A percentile compares a stretch with the other conserved stretches of the same genome.
Conservation (phyloP, 2,329 filamentous ascomycete genomes). For the Calycina herbarum region DNA sequence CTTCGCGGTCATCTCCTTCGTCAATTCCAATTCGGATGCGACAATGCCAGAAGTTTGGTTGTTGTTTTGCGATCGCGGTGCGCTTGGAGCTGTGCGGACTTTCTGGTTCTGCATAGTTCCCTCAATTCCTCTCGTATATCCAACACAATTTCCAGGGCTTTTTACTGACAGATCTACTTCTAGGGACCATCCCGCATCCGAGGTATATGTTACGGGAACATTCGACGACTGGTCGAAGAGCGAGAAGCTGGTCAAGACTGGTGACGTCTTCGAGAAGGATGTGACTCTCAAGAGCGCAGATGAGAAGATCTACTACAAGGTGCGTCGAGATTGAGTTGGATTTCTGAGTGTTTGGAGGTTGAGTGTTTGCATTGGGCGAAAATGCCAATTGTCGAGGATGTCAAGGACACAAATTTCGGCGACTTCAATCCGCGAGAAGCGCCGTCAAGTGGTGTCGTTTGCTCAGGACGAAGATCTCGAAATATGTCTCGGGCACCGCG, state of each 20-base stretch:
- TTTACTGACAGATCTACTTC: constrained; percentile 28
- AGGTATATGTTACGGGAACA: constrained; percentile 91
- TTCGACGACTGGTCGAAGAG: constrained; percentile 94
- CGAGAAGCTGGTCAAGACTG: constrained; percentile 76
- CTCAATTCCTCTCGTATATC: neutral
- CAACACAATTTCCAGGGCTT: constrained; percentile 1
- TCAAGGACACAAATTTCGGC: neutral
- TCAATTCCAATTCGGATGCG: neutral
- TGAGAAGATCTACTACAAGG: constrained; percentile 92
- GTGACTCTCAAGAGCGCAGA: constrained; percentile 67
- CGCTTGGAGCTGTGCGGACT: neutral
- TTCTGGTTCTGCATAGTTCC: neutral
- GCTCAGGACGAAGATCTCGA: neutral
- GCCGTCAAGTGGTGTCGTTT: constrained; percentile 12
- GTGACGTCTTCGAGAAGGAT: constrained; percentile 73
- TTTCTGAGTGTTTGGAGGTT: neutral
- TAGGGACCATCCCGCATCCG: constrained; percentile 81
- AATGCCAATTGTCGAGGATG: neutral
- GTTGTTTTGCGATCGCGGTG: neutral
- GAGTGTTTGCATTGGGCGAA: neutral
- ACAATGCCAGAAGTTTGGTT: neutral
- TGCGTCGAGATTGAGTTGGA: constrained; percentile 44
- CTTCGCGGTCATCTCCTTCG: neutral
- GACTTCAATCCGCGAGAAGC: constrained; percentile 1
- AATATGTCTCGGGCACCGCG: neutral